Evolutionary conservation across 75 land plant species (phyloP), one percentile per base, ranked within the genome.

Genomic region (Pinus taeda): DNA sequence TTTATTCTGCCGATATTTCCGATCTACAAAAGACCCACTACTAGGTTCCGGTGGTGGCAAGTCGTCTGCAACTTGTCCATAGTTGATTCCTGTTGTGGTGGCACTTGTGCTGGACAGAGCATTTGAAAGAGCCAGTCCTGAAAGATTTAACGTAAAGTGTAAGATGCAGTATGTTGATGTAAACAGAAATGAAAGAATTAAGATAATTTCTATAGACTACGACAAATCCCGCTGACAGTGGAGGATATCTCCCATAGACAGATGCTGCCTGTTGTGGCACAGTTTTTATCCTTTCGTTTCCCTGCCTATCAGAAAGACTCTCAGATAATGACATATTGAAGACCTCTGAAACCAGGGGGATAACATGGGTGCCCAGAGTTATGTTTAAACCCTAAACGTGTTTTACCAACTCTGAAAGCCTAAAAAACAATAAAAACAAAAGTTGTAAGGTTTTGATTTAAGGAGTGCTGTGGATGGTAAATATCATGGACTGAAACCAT

Each of bases 41-140:
- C 92, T 6, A 70, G 20, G n/a, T 5, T 76, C 77, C 55, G 93
- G 96, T 2, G 84, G 2, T 1, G 96, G 95, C 5, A 92, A 85
- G 73, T 94, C 84, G 85, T 90, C 76, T 6, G 89, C 95, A 9
- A 92, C 78, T 63, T 87, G 92, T 11, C 97, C 97, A 62, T 94
- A 94, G 87, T 92, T 90, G 62, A 94, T 81, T 29, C 95, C 97
- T 4, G 89, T 20, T 60, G 62, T 60, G 20, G n/a, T 20, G 22
- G 62, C 21, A 21, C 62, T 60, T 21, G 42, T 37, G 18, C 20
- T 69, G 22, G 53, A n/a, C 42, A 45, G 7, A 42, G 49, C 24
- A 69, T 69, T 69, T 69, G 53, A 69, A 39, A 69, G 53, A 69
- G 42, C 13, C 39, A 37, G 53, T 12, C 71, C 71, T 69, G 71